These are phyloP conservation scores for Tieghemostelium lacteum DNA, from an alignment of 78 protist species.

Conservation along the genomic window DNA sequence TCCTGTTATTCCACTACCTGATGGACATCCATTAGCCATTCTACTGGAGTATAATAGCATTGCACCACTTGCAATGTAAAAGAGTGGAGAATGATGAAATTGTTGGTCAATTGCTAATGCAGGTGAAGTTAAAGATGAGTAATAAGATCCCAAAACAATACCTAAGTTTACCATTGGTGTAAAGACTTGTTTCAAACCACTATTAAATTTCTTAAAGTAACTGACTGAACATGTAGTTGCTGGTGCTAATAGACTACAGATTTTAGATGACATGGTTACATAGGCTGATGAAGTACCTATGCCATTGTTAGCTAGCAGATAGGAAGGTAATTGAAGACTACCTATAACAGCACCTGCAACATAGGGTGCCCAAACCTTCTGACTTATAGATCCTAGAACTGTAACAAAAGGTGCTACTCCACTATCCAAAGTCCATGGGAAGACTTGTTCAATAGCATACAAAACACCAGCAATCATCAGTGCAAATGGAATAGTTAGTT, in stretches of 20 bases:
- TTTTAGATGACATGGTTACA: slow-evolving; percentile 18
- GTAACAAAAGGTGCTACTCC: background rate
- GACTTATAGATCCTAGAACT: background rate
- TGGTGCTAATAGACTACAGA: background rate
- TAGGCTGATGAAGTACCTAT: slow-evolving; percentile 37
- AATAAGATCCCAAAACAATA: slow-evolving; percentile 45
- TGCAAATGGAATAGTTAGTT: slow-evolving; percentile 48
- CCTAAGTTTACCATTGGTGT: slow-evolving; percentile 50
- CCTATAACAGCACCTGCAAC: slow-evolving; percentile 56
- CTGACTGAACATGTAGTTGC: background rate
- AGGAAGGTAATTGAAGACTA: slow-evolving; percentile 38
- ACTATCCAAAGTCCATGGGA: slow-evolving; percentile 53
- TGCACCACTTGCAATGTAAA: slow-evolving; percentile 24
- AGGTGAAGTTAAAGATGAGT: slow-evolving; percentile 4
- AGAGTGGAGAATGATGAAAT: background rate
- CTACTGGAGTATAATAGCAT: slow-evolving; percentile 62
- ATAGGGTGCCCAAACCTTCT: slow-evolving; percentile 56
- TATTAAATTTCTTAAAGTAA: slow-evolving; percentile 34
- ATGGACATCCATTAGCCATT: slow-evolving; percentile 61
- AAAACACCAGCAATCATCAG: background rate
- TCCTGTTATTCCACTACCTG: slow-evolving; percentile 58
- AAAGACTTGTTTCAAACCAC: background rate
- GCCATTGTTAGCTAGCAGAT: slow-evolving; percentile 1
- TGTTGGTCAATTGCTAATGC: background rate
- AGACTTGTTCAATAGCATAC: background rate